phyloP scores from a whole-genome alignment of 352 stramenopile genomes.

The Pythium angustatum region DNA sequence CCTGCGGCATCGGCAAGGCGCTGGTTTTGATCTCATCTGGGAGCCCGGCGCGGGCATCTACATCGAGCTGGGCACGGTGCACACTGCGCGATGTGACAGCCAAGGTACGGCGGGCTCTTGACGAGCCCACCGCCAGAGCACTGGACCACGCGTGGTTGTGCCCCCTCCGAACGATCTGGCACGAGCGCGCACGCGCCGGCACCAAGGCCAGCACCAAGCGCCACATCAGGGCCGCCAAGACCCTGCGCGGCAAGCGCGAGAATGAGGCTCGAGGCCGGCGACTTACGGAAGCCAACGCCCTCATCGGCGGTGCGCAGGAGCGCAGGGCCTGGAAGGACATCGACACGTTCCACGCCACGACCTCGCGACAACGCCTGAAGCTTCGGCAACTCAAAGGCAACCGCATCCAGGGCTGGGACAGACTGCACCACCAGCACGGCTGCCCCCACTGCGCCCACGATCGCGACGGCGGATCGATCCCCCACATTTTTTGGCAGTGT shows the following conservation, averaged over 20 bases:
- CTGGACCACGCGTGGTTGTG: background rate
- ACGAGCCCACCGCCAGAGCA: background rate
- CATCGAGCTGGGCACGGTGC: background rate
- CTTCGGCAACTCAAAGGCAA: background rate
- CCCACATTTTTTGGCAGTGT: too few relatives aligned
- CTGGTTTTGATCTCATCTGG: background rate
- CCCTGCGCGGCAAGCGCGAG: background rate
- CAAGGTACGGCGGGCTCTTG: background rate
- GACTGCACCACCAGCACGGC: background rate
- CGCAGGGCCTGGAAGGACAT: background rate
- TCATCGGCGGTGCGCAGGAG: background rate
- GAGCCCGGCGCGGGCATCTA: background rate
- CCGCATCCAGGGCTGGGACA: background rate
- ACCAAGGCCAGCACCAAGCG: background rate
- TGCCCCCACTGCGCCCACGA: slow-evolving; percentile 19
- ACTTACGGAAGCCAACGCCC: background rate
- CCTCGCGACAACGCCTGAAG: background rate
- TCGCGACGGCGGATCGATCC: too few relatives aligned
- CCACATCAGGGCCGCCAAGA: background rate
- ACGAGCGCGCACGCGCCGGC: background rate
- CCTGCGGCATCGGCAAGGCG: background rate
- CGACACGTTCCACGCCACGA: background rate
- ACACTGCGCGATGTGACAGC: background rate
- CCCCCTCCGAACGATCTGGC: background rate
- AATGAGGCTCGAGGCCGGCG: background rate